Percentiles rank a stretch among this genome's conserved stretches.
phyloP scores from a whole-genome alignment of 768 basidiomycete genomes.

The Phylloporus sp. region DNA sequence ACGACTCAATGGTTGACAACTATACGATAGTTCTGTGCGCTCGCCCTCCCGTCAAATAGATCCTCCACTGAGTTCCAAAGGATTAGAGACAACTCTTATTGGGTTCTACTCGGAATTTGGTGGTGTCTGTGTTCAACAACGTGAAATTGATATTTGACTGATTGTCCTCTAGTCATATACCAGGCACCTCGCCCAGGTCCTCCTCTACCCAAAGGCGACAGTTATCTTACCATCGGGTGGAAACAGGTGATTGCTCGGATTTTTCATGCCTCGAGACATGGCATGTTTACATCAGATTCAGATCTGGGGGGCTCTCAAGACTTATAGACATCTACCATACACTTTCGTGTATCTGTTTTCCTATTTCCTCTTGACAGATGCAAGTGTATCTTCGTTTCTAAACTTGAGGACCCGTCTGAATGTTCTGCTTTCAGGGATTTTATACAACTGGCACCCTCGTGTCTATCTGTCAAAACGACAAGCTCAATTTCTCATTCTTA shows the following conservation, averaged over 20 bases:
- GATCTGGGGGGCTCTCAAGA: constrained; percentile 74
- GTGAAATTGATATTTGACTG: background rate
- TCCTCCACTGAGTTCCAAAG: background rate
- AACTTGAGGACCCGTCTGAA: background rate
- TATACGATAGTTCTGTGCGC: constrained; percentile 68
- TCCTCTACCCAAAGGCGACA: constrained; percentile 69
- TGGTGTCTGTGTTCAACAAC: constrained; percentile 59
- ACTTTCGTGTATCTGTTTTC: constrained; percentile 78
- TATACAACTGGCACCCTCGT: constrained; percentile 79
- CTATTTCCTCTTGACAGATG: constrained; percentile 78
- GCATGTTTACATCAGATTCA: constrained; percentile 25
- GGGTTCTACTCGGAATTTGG: constrained; percentile 80
- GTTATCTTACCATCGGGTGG: constrained; percentile 80
- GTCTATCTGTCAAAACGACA: constrained; percentile 74
- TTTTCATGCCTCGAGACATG: background rate
- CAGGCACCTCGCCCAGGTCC: constrained; percentile 85
- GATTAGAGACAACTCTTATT: constrained; percentile 62
- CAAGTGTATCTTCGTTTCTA: constrained; percentile 29
- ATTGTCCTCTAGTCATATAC: constrained; percentile 55
- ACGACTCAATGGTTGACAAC: constrained; percentile 65
- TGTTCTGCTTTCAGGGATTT: constrained; percentile 48
- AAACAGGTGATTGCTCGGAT: constrained; percentile 61
- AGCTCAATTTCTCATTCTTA: constrained; percentile 78
- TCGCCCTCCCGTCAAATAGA: too few species aligned
- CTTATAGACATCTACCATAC: constrained; percentile 74